Base-by-base conservation (phyloP, 805 yeast species). In the Nakazawaea holstii region DNA sequence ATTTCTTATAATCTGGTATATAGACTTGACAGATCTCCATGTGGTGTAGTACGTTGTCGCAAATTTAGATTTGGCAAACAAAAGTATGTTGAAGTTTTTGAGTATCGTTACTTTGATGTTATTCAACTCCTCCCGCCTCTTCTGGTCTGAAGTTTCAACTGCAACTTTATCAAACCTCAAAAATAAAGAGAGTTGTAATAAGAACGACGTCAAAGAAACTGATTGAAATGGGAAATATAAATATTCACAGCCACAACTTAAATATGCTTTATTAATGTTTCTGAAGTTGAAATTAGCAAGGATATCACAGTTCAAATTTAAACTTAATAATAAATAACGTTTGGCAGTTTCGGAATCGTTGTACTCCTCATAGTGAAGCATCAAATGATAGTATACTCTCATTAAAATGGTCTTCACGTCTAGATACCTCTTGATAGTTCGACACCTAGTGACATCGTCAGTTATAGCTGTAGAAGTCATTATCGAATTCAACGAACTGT, bases 361-460 rank as follows among this genome's bases (percentile, higher is more conserved):
- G 9, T 50, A 38, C 32, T 39, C 39, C 35, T 74, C 74, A 48
- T 68, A 76, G 45, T 64, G 60, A 30, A 72, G 54, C 51, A 68
- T 66, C 15, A 76, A 58, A 50, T 74, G 73, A 49, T 65, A 71
- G 42, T 67, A 67, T 6, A 76, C 52, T 3, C 76, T 61, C 38
- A 69, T 59, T 24, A 66, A 54, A 49, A 75, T 63, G 2, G 71
- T 59, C 28, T 58, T 55, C 10, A 64, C 50, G 32, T 58, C 57
- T n/a, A 56, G 45, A 38, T 57, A 65, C 7, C 53, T 51, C 7
- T 50, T 30, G 8, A 60, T 50, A 6, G 43, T 53, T 40, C 51
- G 54, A 24, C 59, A 55, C 38, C 55, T 64, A 13, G 53, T 48
- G 4, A 61, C 41, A 43, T 55, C 60, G 2, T 59, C 50, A 11